Percentiles rank a stretch among this genome's conserved stretches.
These are phyloP conservation scores for Mycena alexandri DNA, from an alignment of 768 basidiomycete genomes.

Conservation along the genomic window DNA sequence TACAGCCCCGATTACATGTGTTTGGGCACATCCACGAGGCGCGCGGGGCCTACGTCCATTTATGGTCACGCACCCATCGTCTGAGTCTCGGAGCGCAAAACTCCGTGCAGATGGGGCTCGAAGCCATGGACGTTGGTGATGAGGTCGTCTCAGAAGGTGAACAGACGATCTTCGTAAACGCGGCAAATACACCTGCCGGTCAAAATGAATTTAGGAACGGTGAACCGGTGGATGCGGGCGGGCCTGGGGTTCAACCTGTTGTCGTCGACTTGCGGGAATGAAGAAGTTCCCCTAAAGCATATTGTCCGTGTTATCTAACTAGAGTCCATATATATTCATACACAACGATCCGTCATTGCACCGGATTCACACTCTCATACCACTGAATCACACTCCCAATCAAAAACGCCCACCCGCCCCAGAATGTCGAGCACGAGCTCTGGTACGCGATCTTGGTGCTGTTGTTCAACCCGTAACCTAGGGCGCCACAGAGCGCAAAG, in stretches of 20 bases:
- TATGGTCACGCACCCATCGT: conserved; percentile 45
- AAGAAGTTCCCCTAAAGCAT: background rate
- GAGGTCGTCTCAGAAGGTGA: conserved; percentile 7
- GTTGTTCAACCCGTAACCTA: conserved; percentile 58
- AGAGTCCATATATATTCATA: background rate
- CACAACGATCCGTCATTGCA: conserved; percentile 7
- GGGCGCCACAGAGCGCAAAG: conserved; percentile 69
- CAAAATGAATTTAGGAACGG: conserved; percentile 40
- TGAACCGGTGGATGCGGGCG: conserved; percentile 48
- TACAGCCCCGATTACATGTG: conserved; percentile 61
- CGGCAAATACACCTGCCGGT: conserved; percentile 55
- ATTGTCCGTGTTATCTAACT: too few relatives aligned
- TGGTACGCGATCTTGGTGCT: conserved; percentile 59
- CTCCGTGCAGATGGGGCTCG: background rate
- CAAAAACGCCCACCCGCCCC: conserved; percentile 74
- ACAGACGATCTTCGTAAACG: conserved; percentile 62
- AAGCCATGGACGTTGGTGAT: background rate
- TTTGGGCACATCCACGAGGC: conserved; percentile 82
- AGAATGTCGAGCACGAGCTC: conserved; percentile 67
- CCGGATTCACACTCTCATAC: conserved; percentile 62
- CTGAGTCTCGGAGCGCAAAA: conserved; percentile 5
- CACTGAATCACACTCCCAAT: conserved; percentile 68
- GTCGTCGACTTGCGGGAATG: conserved; percentile 53
- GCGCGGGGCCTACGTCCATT: conserved; percentile 60
- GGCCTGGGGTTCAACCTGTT: conserved; percentile 57